Conservation (phyloP, 495 filamentous ascomycete species). For the Penicillium desertorum region DNA sequence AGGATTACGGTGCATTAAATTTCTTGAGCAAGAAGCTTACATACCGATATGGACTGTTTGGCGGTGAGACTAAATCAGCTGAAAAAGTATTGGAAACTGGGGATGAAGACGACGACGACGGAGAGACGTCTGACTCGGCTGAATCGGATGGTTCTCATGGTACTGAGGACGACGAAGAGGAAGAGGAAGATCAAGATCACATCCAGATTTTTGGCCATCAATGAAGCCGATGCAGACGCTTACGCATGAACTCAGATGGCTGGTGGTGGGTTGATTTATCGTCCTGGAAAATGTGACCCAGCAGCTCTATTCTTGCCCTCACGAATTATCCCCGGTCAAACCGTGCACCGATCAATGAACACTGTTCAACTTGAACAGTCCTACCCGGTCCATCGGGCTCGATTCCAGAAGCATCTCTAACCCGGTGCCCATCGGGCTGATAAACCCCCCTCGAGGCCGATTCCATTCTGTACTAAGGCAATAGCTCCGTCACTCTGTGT, state of each 20-base stretch:
- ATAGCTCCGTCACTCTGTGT: neutral
- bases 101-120: constrained; percentile 42
- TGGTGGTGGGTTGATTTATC: neutral
- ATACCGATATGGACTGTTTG: constrained; percentile 44
- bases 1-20: constrained; percentile 56
- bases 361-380: neutral
- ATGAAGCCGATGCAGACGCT: constrained; percentile 23
- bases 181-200: constrained; percentile 55
- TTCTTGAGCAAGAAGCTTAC: constrained; percentile 57
- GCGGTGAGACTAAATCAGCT: constrained; percentile 29
- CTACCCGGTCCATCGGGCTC: neutral
- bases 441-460: neutral
- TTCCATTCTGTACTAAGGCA: neutral
- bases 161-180: constrained; percentile 47
- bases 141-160: constrained; percentile 23
- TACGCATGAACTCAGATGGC: neutral
- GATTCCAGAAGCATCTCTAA: neutral
- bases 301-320: neutral
- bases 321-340: no score
- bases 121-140: constrained; percentile 14
- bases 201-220: constrained; percentile 75
- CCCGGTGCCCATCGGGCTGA: neutral
- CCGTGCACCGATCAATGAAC: neutral
- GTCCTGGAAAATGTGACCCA: neutral
- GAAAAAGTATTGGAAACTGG: constrained; percentile 33